Conservation (phyloP, 164 flowering plant genomes). For the Stephania cephalantha region DNA sequence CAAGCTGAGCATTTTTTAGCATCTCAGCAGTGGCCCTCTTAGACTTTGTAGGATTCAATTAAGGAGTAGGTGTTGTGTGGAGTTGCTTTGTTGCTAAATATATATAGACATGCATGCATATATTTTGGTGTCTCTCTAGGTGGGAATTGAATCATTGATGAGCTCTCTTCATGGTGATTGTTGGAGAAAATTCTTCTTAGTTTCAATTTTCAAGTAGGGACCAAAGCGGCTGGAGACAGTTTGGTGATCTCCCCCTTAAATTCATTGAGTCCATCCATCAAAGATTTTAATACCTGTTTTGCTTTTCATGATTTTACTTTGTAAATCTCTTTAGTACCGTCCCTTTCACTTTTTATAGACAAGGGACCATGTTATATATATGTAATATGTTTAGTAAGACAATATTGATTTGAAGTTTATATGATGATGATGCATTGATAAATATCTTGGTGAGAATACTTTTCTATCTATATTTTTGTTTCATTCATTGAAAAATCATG, state of each 20-base stretch:
- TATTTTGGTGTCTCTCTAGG: background rate
- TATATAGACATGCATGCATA: background rate
- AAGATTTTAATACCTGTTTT: background rate
- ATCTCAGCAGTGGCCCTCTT: background rate
- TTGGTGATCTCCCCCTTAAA: constrained; percentile 10
- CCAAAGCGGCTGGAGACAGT: constrained; percentile 10
- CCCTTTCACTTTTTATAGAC: background rate
- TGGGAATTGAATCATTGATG: too few species aligned
- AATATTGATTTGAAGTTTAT: background rate
- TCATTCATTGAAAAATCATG: background rate
- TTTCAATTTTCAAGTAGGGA: background rate
- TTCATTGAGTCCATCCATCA: background rate
- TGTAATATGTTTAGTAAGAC: background rate
- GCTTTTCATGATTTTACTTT: background rate
- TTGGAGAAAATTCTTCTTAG: background rate
- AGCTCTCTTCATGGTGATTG: background rate
- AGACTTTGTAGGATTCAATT: background rate
- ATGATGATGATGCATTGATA: background rate
- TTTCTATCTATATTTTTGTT: background rate
- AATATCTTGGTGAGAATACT: background rate
- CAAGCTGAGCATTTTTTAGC: background rate
- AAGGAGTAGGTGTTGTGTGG: background rate
- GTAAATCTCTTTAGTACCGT: background rate
- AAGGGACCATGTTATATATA: background rate
- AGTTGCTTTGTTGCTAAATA: background rate